Conservation (phyloP, 2,329 filamentous ascomycete species). For the Macrophomina pseudophaseolina region DNA sequence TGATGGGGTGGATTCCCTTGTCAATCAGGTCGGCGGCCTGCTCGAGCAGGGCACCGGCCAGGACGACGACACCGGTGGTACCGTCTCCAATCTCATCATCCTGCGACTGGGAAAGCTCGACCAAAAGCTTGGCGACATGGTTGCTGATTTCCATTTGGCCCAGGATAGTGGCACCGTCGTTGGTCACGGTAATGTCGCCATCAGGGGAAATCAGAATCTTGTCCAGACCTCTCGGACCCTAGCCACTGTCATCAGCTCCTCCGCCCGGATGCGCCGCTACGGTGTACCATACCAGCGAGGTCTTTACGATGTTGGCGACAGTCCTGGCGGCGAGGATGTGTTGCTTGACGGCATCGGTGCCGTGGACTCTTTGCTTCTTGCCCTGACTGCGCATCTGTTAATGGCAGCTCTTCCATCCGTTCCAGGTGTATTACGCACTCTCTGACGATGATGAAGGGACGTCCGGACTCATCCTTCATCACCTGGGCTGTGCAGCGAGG, state of each 20-base stretch:
- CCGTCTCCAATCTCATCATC: slow-evolving; percentile 99
- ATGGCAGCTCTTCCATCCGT: slow-evolving; percentile 29
- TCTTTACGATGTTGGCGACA: slow-evolving; percentile 96
- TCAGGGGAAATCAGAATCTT: slow-evolving; percentile 99
- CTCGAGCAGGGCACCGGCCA: slow-evolving; percentile 92
- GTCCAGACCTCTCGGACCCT: slow-evolving; percentile 92
- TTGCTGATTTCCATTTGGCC: slow-evolving; percentile 98
- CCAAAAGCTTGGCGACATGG: slow-evolving; percentile 94
- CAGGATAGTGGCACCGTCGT: slow-evolving; percentile 97
- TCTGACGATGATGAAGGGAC: slow-evolving; percentile 97
- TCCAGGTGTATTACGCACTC: slow-evolving; percentile 67
- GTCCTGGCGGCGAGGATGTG: slow-evolving; percentile 97
- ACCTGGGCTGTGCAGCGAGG: slow-evolving; percentile 62
- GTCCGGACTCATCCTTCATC: slow-evolving; percentile 95
- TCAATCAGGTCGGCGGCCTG: slow-evolving; percentile 98
- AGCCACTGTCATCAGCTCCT: slow-evolving; percentile 12
- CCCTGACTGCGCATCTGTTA: slow-evolving; percentile 71
- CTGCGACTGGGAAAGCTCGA: slow-evolving; percentile 97
- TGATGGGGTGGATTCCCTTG: slow-evolving; percentile 98
- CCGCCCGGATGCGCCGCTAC: neutral
- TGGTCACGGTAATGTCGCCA: slow-evolving; percentile 98
- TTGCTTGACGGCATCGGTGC: slow-evolving; percentile 96
- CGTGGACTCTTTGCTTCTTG: slow-evolving; percentile 95
- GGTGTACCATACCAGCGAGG: slow-evolving; percentile 69
- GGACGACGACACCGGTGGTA: slow-evolving; percentile 94